Base-by-base conservation (phyloP, 495 filamentous ascomycete species). In the Penicillium longicatenatum region DNA sequence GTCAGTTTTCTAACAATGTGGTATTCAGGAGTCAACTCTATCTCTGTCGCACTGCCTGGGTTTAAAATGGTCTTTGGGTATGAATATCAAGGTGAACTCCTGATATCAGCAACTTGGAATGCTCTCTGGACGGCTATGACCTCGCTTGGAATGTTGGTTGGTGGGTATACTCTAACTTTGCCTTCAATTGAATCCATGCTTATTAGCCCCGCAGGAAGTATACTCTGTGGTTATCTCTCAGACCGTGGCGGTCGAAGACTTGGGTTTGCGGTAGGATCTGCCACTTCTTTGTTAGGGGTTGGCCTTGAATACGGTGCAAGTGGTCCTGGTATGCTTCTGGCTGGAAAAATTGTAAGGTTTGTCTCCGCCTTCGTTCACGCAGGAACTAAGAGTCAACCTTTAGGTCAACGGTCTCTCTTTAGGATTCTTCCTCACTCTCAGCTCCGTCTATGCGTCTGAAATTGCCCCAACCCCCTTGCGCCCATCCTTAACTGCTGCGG, bases 61-160 rank as follows among this genome's bases (percentile, higher is more conserved):
- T 58, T 58, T 19, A 58, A 58, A 46, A 52, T 52, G 48, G 55
- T 47, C 17, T 58, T 58, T 26, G 55, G 55, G 6, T 58, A 58
- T n/a, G 41, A 52, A 19, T 58, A 52, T 46, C 6, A 31, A 8
- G 47, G 49, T 17, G 46, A 58, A 29, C 37, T 58, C 11, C 30
- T 58, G 9, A 58, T 58, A 3, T 52, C 55, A 11, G 55, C 55
- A 4, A 51, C 55, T 2, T 58, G 55, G 55, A 58, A 58, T 33
- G 37, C 55, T 16, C 41, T 58, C 7, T 58, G 55, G 55, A 45
- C 55, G 22, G 55, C 55, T 4, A 58, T 58, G 55, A 52, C 48
- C 3, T 58, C 48, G 9, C 48, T 58, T 41, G 55, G 55, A 12
- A 58, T 58, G 55, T 22, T 50, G n/a, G 10, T 58, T 11, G 55